Evolutionary conservation across 164 flowering plant genomes (phyloP).

Genomic region (Berberis vulgaris): DNA sequence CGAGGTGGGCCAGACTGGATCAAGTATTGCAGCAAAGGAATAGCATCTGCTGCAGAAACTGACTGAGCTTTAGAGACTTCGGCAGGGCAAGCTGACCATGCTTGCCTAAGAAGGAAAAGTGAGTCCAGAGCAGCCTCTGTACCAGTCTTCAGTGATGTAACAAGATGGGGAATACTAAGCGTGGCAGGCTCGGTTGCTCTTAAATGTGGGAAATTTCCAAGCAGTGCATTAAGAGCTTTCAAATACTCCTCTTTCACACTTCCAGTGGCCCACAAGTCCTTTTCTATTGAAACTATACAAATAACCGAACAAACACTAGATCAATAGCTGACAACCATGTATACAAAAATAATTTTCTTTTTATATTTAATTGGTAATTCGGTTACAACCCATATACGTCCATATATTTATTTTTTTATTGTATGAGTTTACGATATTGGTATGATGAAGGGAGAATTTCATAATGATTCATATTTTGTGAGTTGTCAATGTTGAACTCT

Average conservation of each 20-base stretch:
- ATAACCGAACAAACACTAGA: neutral
- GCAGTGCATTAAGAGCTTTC: conserved; percentile 80
- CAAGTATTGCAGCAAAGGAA: neutral
- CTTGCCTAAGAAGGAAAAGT: conserved; percentile 84
- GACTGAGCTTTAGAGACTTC: neutral
- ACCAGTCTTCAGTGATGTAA: conserved; percentile 75
- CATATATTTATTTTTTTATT: no score
- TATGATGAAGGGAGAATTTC: no score
- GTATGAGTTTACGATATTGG: no score
- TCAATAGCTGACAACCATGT: neutral
- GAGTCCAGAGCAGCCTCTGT: conserved; percentile 87
- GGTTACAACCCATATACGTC: no score
- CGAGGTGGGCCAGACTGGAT: conserved; percentile 31
- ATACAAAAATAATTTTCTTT: neutral
- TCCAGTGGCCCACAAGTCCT: conserved; percentile 89
- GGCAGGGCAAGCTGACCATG: conserved; percentile 47
- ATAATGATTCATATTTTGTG: no score
- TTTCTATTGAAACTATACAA: conserved; percentile 87
- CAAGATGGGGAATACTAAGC: conserved; percentile 87
- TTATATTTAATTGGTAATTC: neutral
- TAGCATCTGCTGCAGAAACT: neutral
- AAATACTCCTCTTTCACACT: conserved; percentile 86
- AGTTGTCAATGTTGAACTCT: no score
- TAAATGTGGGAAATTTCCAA: conserved; percentile 84
- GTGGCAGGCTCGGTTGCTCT: conserved; percentile 98